Evolutionary conservation across 768 basidiomycete genomes (phyloP), one percentile per base, ranked within the genome.

Genomic region (Hericium coralloides): DNA sequence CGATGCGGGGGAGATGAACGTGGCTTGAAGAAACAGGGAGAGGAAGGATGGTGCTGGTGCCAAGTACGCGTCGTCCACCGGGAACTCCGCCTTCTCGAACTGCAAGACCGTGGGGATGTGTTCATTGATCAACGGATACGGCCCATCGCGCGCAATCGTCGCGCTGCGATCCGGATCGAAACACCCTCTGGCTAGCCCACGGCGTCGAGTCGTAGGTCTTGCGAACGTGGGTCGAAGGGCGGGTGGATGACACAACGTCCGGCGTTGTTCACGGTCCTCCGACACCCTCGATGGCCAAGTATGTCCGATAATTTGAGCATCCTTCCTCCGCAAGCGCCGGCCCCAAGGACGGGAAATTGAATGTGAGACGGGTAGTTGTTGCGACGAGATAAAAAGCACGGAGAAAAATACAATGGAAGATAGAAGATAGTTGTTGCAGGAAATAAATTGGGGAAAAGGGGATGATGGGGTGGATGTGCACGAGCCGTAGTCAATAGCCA

Each of bases 181-280:
- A 61, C 65, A 68, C 62, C 65, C 57, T 57, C 58, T 52, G 66
- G 63, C 69, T 67, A 67, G 69, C 71, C 72, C 67, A 68, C 69
- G 63, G 70, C 72, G 43, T 74, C 76, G 55, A 74, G 71, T 67
- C 60, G 63, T 67, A 65, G 68, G 71, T 60, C 62, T 66, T 65
- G 64, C 59, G 56, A 61, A 59, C 59, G 63, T 61, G 58, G 60
- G 55, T 58, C 52, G 57, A 57, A 37, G 47, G 60, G 55, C 56
- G 38, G 26, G 53, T 54, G 55, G 58, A 53, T 58, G 63, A 43
- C 48, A 57, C 63, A 68, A 66, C 69, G 69, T 64, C 64, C 57
- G 63, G 72, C 74, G 66, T 68, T 61, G 66, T 66, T 64, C 68
- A 69, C 63, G 60, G 56, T 63, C 67, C 69, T 69, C 66, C 65